Conservation (phyloP, 169 alveolate species). For the Plasmodium inui region DNA sequence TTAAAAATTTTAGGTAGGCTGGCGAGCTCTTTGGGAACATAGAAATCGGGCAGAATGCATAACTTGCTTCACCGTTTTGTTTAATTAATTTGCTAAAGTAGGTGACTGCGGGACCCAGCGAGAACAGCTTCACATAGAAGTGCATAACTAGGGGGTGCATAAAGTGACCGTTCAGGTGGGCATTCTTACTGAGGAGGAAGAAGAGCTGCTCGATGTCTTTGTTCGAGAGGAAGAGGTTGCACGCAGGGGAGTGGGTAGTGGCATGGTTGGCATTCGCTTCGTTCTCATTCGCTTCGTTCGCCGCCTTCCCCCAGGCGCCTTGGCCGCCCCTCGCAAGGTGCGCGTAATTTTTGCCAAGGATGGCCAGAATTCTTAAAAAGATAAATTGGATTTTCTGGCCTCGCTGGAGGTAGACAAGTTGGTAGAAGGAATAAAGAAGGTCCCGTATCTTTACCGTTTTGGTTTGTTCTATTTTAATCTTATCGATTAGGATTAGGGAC, state of each 20-base stretch:
- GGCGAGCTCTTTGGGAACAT: not conserved
- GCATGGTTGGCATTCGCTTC: not conserved
- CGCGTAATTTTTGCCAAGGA: conserved; percentile 10
- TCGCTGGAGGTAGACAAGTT: conserved; percentile 13
- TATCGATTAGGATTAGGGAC: not conserved
- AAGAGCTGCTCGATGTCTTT: conserved; percentile 59
- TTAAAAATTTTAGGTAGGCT: conserved; percentile 17
- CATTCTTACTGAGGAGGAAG: conserved; percentile 27
- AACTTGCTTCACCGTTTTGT: conserved; percentile 2
- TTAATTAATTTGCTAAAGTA: conserved; percentile 37
- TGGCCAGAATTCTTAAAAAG: conserved; percentile 24
- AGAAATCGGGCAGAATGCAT: conserved; percentile 20
- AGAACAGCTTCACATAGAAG: conserved; percentile 30
- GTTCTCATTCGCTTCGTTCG: not conserved
- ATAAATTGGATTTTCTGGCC: conserved; percentile 12
- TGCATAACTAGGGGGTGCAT: conserved; percentile 27
- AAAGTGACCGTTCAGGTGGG: conserved; percentile 23
- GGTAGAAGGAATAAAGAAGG: conserved; percentile 57
- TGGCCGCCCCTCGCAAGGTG: not conserved
- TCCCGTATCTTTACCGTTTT: conserved; percentile 38
- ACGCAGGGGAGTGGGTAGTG: not conserved
- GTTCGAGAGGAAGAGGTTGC: conserved; percentile 26
- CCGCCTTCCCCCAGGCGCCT: not conserved
- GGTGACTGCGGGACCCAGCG: not conserved
- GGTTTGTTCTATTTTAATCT: not conserved